Evolutionary conservation across 2,329 filamentous ascomycete genomes (phyloP).

Genomic region (Scleromitrula shiraiana): DNA sequence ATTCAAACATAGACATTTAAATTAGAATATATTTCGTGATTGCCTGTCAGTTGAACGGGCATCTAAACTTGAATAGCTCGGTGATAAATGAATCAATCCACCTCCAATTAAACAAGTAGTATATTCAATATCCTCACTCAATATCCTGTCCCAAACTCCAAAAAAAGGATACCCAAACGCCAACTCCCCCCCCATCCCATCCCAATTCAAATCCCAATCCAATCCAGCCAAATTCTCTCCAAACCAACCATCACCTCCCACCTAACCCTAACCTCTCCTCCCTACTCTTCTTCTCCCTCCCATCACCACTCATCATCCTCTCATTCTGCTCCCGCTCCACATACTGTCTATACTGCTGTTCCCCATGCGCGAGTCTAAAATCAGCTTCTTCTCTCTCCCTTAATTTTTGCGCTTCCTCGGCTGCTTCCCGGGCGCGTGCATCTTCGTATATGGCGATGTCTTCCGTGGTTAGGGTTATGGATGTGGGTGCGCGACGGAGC

Average conservation of each 20-base stretch:
- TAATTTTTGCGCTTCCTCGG: constrained; percentile 18
- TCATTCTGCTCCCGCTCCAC: neutral
- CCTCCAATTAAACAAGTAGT: too few relatives aligned
- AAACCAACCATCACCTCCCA: constrained; percentile 14
- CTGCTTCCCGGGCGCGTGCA: constrained; percentile 38
- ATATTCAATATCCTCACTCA: too few relatives aligned
- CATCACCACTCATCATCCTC: constrained; percentile 18
- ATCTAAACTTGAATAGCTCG: too few relatives aligned
- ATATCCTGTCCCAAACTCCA: too few relatives aligned
- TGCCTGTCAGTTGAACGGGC: too few relatives aligned
- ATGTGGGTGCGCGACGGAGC: constrained; percentile 61
- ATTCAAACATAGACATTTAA: too few relatives aligned
- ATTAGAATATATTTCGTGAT: too few relatives aligned
- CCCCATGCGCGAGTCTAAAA: neutral
- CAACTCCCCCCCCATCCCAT: too few relatives aligned
- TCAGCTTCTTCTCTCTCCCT: neutral
- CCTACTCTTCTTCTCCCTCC: constrained; percentile 24
- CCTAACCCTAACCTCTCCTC: constrained; percentile 32
- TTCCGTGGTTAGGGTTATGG: constrained; percentile 59
- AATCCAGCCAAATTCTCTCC: too few relatives aligned
- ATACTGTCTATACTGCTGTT: neutral
- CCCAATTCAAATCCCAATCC: too few relatives aligned
- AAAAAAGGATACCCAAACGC: too few relatives aligned
- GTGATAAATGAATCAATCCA: too few relatives aligned
- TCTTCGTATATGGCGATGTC: constrained; percentile 66